phyloP scores from a whole-genome alignment of 2,329 filamentous ascomycete genomes.

The Hymenoscyphus occultus region DNA sequence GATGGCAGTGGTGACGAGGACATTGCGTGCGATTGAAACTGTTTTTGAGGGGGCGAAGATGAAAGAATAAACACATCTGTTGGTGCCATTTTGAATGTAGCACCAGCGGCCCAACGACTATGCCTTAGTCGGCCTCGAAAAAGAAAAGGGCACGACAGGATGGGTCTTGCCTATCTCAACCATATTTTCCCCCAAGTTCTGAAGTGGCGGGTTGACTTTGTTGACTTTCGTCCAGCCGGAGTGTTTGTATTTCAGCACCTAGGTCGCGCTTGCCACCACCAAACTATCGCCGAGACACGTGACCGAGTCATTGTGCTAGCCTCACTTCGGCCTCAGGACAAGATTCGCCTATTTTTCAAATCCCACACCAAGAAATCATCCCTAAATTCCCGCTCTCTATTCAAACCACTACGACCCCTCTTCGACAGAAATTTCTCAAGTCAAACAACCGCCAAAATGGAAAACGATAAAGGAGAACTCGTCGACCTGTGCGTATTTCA shows the following conservation, averaged over 20 bases:
- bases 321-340: constrained; percentile 3
- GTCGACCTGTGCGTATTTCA: constrained; percentile 82
- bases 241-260: not conserved
- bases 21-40: constrained; percentile 24
- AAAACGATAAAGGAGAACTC: constrained; percentile 99
- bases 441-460: constrained; percentile 68
- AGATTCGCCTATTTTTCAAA: constrained; percentile 2
- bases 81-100: constrained; percentile 38
- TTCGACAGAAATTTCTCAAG: constrained; percentile 22
- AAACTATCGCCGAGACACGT: constrained; percentile 11
- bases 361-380: constrained; percentile 10
- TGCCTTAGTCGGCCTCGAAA: constrained; percentile 26
- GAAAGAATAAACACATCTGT: constrained; percentile 38
- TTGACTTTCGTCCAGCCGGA: not conserved
- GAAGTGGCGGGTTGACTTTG: constrained; percentile 2
- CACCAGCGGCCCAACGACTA: constrained; percentile 16
- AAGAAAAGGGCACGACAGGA: constrained; percentile 28
- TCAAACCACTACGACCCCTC: constrained; percentile 13
- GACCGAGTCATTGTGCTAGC: not conserved
- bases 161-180: constrained; percentile 14
- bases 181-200: constrained; percentile 12
- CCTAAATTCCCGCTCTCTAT: constrained; percentile 4
- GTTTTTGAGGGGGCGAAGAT: constrained; percentile 27
- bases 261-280: constrained; percentile 9
- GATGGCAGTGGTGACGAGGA: constrained; percentile 46